These are phyloP conservation scores for Pythium sp. DNA, from an alignment of 352 stramenopile species.

Conservation along the genomic window DNA sequence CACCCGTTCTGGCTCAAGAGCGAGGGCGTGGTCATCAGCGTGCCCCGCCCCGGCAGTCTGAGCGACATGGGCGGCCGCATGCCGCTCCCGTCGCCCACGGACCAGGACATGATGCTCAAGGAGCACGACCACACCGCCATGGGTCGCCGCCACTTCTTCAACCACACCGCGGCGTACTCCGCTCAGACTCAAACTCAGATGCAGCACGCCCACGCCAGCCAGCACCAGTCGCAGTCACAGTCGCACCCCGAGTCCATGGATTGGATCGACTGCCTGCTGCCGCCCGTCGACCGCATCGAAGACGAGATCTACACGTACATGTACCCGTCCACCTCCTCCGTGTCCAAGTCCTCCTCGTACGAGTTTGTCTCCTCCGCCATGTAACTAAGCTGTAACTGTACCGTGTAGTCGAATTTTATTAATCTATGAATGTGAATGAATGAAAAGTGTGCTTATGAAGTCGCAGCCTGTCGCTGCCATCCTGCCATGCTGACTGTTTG, in stretches of 20 bases:
- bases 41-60: conserved; percentile 25
- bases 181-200: background rate
- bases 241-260: conserved; percentile 37
- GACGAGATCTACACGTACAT: conserved; percentile 43
- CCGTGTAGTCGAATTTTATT: background rate
- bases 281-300: conserved; percentile 27
- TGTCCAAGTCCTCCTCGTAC: conserved; percentile 21
- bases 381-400: conserved; percentile 15
- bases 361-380: conserved; percentile 31
- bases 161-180: conserved; percentile 1
- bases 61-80: conserved; percentile 5
- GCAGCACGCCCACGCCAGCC: background rate
- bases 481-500: no score
- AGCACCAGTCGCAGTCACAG: background rate
- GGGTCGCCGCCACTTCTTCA: conserved; percentile 21
- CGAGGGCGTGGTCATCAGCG: conserved; percentile 23
- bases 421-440: background rate
- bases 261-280: conserved; percentile 58
- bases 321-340: conserved; percentile 26
- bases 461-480: no score
- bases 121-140: conserved; percentile 25
- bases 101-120: conserved; percentile 33
- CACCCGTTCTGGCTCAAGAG: conserved; percentile 19
- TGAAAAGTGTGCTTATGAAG: background rate
- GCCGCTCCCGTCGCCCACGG: conserved; percentile 22